phyloP scores from a whole-genome alignment of 345 rosid genomes.

The Aquilaria yunnanensis region DNA sequence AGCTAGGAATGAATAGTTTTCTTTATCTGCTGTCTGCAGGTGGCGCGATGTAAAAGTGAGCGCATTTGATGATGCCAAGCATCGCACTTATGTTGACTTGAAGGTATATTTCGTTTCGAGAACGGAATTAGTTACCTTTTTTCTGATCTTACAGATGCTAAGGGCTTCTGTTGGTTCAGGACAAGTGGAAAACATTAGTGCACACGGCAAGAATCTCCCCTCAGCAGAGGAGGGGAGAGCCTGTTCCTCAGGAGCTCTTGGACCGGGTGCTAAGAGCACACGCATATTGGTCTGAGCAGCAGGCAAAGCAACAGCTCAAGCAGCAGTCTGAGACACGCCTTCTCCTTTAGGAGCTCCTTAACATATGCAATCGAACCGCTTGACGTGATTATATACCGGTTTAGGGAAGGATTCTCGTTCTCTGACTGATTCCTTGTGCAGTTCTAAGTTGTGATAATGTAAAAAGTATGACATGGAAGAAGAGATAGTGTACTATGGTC shows the following conservation, averaged over 20 bases:
- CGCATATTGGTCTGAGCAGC: slow-evolving; percentile 93
- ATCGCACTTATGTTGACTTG: slow-evolving; percentile 92
- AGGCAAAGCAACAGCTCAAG: slow-evolving; percentile 65
- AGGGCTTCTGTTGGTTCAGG: slow-evolving; percentile 33
- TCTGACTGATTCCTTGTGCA: slow-evolving; percentile 9
- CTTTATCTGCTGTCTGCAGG: slow-evolving; percentile 34
- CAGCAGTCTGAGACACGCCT: slow-evolving; percentile 47
- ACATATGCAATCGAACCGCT: not conserved
- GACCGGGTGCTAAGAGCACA: slow-evolving; percentile 87
- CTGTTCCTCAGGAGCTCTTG: slow-evolving; percentile 91
- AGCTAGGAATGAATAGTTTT: slow-evolving; percentile 1
- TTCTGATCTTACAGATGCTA: slow-evolving; percentile 8
- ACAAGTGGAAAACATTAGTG: slow-evolving; percentile 96
- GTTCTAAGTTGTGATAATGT: slow-evolving; percentile 19
- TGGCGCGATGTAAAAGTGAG: slow-evolving; percentile 97
- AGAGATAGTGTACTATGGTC: slow-evolving; percentile 14
- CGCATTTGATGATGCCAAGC: slow-evolving; percentile 91
- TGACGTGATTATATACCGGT: slow-evolving; percentile 3
- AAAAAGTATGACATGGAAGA: slow-evolving; percentile 14
- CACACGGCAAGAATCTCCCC: slow-evolving; percentile 98
- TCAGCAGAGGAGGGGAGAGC: slow-evolving; percentile 97
- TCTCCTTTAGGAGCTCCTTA: slow-evolving; percentile 29
- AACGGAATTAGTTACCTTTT: too few relatives aligned
- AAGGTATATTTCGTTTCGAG: slow-evolving; percentile 39
- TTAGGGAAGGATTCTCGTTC: slow-evolving; percentile 9